These are phyloP conservation scores for Candida succiphila DNA, from an alignment of 805 yeast genomes.

Conservation along the genomic window DNA sequence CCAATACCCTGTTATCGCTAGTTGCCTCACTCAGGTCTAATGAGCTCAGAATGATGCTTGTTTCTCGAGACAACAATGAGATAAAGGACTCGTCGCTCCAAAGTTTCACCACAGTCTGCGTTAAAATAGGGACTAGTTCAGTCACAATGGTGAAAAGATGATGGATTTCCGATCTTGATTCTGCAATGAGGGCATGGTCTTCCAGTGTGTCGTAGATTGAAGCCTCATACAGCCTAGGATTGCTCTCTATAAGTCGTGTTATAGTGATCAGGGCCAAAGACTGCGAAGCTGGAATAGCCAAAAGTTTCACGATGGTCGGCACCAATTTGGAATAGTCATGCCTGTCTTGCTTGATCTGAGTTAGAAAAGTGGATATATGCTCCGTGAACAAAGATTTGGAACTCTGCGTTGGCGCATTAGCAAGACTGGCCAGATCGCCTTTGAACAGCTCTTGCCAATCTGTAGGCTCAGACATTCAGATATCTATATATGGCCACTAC, in stretches of 20 bases:
- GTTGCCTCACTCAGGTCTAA: slow-evolving; percentile 1
- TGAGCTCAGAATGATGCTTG: slow-evolving; percentile 5
- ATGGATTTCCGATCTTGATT: slow-evolving; percentile 5
- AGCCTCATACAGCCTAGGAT: background rate
- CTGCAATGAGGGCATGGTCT: slow-evolving; percentile 6
- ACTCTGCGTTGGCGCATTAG: no score
- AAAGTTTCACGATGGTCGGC: no score
- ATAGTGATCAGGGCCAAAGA: background rate
- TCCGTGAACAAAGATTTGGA: no score
- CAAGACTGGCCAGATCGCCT: no score
- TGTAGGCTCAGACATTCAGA: no score
- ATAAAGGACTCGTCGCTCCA: slow-evolving; percentile 12
- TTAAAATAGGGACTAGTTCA: slow-evolving; percentile 13
- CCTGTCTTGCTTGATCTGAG: no score
- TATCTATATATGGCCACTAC: no score
- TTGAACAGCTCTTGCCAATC: no score
- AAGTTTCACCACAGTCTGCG: slow-evolving; percentile 7
- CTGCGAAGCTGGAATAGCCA: background rate
- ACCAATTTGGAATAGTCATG: no score
- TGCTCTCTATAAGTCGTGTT: background rate
- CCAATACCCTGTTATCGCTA: slow-evolving; percentile 2
- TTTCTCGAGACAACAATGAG: slow-evolving; percentile 13
- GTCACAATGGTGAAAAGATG: slow-evolving; percentile 9
- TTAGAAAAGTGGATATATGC: background rate
- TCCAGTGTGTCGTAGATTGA: slow-evolving; percentile 7